Conservation (phyloP, 78 protist species). For the Dictyostelium discoideum region dicty_2.7 NC_007091.3:1711001-1711500, state of each 20-base stretch:
- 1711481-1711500: conserved; percentile 64
- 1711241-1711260: conserved; percentile 71
- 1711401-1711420: conserved; percentile 41
- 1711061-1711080: conserved; percentile 57
- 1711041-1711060: conserved; percentile 76
- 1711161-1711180: not conserved
- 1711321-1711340: conserved; percentile 23
- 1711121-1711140: not conserved
- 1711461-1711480: conserved; percentile 70
- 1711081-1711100: conserved; percentile 22
- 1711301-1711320: conserved; percentile 60
- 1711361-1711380: conserved; percentile 26
- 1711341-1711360: conserved; percentile 68
- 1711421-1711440: conserved; percentile 49
- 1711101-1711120: not conserved
- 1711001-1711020: conserved; percentile 41
- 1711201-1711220: conserved; percentile 72
- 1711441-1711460: conserved; percentile 40
- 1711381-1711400: conserved; percentile 43
- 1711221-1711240: conserved; percentile 70
- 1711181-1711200: conserved; percentile 34
- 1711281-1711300: conserved; percentile 52
- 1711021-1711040: conserved; percentile 82
- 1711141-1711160: not conserved
- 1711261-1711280: conserved; percentile 70